Evolutionary conservation across 2,329 filamentous ascomycete genomes (phyloP).

Genomic region (Colletotrichum lupini): DNA sequence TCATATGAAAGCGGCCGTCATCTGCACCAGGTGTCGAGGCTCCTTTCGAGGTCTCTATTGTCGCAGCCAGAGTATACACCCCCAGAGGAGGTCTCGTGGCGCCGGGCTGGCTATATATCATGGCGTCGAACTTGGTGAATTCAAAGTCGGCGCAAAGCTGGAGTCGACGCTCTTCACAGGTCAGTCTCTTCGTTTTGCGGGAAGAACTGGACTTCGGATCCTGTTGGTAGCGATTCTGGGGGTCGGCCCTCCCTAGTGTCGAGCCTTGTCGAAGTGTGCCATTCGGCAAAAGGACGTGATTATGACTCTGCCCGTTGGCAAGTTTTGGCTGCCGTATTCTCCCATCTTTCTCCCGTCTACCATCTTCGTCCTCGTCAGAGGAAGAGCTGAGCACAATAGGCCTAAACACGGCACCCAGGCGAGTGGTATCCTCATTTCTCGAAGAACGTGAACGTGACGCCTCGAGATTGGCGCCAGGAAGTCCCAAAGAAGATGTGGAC

Average conservation of each 20-base stretch:
- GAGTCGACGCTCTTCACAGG: constrained; percentile 19
- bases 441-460: neutral
- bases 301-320: neutral
- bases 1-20: constrained; percentile 50
- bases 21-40: constrained; percentile 35
- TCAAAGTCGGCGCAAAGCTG: constrained; percentile 28
- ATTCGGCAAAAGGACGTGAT: neutral
- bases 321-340: neutral
- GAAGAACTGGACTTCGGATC: neutral
- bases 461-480: neutral
- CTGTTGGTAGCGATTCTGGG: neutral
- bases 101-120: constrained; percentile 34
- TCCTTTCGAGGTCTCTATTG: neutral
- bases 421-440: neutral
- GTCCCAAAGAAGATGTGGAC: neutral
- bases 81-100: constrained; percentile 31
- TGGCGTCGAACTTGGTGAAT: constrained; percentile 34
- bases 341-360: neutral
- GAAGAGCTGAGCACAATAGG: constrained; percentile 8
- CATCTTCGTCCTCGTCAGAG: neutral
- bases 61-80: neutral
- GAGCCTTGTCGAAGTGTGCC: neutral
- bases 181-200: neutral
- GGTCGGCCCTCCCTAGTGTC: neutral
- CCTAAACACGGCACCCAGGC: neutral